Conservation (phyloP, 2,329 filamentous ascomycete species). For the Alternaria novae-zelandiae region DNA sequence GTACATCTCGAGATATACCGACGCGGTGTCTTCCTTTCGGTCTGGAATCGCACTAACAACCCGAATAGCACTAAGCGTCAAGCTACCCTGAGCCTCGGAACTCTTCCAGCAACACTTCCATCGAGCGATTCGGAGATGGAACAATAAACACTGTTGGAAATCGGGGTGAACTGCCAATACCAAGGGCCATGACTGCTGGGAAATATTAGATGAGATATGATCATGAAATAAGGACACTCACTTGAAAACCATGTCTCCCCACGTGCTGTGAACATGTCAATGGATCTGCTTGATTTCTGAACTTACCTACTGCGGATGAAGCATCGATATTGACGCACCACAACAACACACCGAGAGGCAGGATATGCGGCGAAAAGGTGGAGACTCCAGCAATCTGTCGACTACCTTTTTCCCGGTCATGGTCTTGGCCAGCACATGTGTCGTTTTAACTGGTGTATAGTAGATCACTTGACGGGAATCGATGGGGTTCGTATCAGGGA, state of each 20-base stretch:
- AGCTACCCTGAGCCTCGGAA: background rate
- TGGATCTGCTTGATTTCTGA: background rate
- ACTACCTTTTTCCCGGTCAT: background rate
- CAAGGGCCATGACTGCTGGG: background rate
- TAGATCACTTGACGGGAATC: background rate
- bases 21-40: background rate
- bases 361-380: background rate
- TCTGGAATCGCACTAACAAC: background rate
- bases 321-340: background rate
- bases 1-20: background rate
- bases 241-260: background rate
- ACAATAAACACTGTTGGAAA: background rate
- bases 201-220: background rate
- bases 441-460: background rate
- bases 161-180: background rate
- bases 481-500: background rate
- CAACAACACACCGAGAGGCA: background rate
- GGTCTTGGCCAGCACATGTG: background rate
- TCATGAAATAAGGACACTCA: background rate
- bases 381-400: background rate
- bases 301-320: background rate
- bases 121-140: background rate
- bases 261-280: background rate
- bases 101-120: background rate
- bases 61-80: constrained; percentile 17